Evolutionary conservation across 176 grass and related monocot species (phyloP).

Genomic region (Oropetium thomaeum): DNA sequence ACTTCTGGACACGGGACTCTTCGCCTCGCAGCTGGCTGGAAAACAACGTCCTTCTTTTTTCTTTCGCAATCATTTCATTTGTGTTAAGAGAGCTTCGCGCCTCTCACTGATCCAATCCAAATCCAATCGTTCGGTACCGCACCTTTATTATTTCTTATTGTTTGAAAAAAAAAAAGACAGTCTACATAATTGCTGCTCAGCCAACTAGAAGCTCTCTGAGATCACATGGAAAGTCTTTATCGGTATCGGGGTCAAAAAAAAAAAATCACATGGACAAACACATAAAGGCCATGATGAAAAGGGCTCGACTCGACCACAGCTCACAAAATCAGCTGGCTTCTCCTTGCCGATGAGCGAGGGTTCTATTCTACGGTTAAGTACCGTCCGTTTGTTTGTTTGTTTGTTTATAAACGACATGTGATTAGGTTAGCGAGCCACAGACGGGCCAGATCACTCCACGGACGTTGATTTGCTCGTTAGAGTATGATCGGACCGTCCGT

Average conservation of each 20-base stretch:
- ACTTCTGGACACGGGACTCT: conserved; percentile 27
- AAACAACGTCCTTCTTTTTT: neutral
- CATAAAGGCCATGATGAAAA: neutral
- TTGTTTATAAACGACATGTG: neutral
- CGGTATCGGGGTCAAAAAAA: neutral
- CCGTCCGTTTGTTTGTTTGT: neutral
- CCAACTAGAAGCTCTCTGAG: conserved; percentile 8
- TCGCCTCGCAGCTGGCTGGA: neutral
- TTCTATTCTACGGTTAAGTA: neutral
- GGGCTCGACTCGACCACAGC: neutral
- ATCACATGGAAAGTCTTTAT: conserved; percentile 16
- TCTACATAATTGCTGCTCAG: neutral
- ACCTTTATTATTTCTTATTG: too few relatives aligned
- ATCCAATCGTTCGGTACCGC: neutral
- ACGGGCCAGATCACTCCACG: neutral
- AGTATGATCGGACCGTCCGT: neutral
- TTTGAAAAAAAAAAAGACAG: too few relatives aligned
- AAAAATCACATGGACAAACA: conserved; percentile 13
- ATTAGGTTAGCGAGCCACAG: neutral
- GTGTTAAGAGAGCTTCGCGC: neutral
- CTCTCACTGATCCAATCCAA: neutral
- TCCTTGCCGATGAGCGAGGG: neutral
- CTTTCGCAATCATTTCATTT: conserved; percentile 19
- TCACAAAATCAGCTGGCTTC: neutral
- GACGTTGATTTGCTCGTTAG: neutral